These are phyloP conservation scores for Saccharomyces hybrid DNA, from an alignment of 1,139 yeast species.

Conservation along the genomic window DNA sequence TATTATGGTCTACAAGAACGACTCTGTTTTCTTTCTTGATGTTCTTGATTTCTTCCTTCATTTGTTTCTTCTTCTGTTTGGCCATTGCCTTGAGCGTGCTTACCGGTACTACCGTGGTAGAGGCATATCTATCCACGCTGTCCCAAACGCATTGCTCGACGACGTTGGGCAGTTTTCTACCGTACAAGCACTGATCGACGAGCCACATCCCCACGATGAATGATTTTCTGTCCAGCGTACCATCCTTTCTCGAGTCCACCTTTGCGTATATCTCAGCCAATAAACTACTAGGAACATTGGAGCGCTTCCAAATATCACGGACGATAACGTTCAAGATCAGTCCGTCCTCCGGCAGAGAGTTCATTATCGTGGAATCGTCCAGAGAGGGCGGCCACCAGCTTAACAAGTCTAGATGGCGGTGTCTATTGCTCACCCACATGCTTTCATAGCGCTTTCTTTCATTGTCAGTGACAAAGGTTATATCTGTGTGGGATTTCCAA, in stretches of 20 bases:
- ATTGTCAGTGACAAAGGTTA: slow-evolving; percentile 53
- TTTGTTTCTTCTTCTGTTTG: slow-evolving; percentile 26
- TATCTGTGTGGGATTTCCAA: slow-evolving; percentile 78
- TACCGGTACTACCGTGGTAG: slow-evolving; percentile 23
- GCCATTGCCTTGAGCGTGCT: slow-evolving; percentile 16
- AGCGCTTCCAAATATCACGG: slow-evolving; percentile 69
- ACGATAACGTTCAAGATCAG: slow-evolving; percentile 47
- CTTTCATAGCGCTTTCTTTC: slow-evolving; percentile 87
- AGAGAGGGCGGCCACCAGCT: slow-evolving; percentile 22
- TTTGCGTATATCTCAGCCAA: slow-evolving; percentile 67
- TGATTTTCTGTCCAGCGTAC: slow-evolving; percentile 69
- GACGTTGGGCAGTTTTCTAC: slow-evolving; percentile 71
- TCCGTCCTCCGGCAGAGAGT: slow-evolving; percentile 35
- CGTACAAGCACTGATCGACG: slow-evolving; percentile 88
- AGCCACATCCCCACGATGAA: slow-evolving; percentile 94
- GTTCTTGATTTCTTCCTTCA: slow-evolving; percentile 28
- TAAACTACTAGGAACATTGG: slow-evolving; percentile 57
- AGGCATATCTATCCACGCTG: slow-evolving; percentile 42
- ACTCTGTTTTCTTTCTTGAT: slow-evolving; percentile 24
- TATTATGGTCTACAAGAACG: slow-evolving; percentile 5
- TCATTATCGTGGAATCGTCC: slow-evolving; percentile 20
- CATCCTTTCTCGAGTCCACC: slow-evolving; percentile 70
- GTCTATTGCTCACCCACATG: slow-evolving; percentile 82
- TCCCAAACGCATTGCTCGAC: slow-evolving; percentile 57
- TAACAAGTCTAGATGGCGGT: slow-evolving; percentile 42